Base-by-base conservation (phyloP, 2,329 filamentous ascomycete species). In the Alternaria consortialis region DNA sequence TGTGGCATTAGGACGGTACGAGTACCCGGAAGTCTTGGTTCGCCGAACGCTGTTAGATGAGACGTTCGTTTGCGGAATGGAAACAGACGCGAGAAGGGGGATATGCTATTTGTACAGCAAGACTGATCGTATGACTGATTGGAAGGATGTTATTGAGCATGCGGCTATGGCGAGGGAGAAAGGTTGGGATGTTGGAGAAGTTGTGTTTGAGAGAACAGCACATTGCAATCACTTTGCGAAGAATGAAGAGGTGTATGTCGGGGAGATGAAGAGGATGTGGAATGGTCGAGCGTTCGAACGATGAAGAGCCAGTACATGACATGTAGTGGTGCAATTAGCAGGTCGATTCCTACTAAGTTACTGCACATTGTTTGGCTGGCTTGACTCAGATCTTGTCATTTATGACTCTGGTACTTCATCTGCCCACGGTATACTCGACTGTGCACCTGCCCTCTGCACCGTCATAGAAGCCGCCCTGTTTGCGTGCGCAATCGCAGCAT, bases 391-490 rank as follows among this genome's bases (percentile, higher is more conserved):
- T 36, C 8, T 9, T 25, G 46, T 36, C 9, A 2, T 4, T 48
- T 53, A 75, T 9, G 65, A 57, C 27, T 66, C 58, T 2, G 75
- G 74, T 5, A 86, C 76, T 62, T 88, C 85, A 58, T 88, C 84
- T 31, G 84, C 80, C 85, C 86, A 90, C 0, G 90, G 90, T 70
- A 92, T 91, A 27, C 87, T 85, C 60, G 83, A 85, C 80, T 90
- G 88, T 5, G 89, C 89, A 0, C 90, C 90, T 23, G 82, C 77
- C 71, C 83, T 87, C 78, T 90, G 84, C 13, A 91, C 88, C n/a
- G 88, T 90, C 77, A 84, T 84, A 1, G 86, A 87, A 0, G 91
- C 88, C 1, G 88, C 89, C 57, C 80, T 80, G 58, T 89, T 90
- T 2, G 89, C 87, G 76, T 84, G 85, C 46, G 79, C 77, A 47